These are phyloP conservation scores for Pyrenophora teres DNA, from an alignment of 2,329 filamentous ascomycete species.

Conservation along the genomic window DNA sequence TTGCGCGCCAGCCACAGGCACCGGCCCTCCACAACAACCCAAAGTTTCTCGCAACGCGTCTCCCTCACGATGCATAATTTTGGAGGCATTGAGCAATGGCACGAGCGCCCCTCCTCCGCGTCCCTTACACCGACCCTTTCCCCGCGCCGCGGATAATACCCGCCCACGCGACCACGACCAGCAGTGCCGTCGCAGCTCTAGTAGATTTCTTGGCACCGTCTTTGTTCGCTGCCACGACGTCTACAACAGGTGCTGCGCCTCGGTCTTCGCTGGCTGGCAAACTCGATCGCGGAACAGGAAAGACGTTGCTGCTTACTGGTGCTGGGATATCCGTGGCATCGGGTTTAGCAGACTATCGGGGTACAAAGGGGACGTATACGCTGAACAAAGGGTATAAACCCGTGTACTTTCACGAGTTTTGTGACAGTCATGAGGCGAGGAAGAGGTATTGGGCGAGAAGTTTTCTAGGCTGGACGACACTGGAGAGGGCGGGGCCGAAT, in stretches of 20 bases:
- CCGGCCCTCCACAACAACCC: neutral
- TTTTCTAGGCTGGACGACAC: constrained; percentile 87
- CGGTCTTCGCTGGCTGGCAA: constrained; percentile 2
- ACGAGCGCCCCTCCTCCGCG: constrained; percentile 67
- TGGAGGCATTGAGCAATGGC: constrained; percentile 54
- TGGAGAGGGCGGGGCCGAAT: constrained; percentile 81
- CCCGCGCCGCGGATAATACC: constrained; percentile 77
- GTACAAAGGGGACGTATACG: constrained; percentile 86
- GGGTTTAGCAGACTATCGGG: constrained; percentile 90
- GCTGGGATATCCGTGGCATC: constrained; percentile 93
- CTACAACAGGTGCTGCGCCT: neutral
- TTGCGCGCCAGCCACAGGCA: neutral
- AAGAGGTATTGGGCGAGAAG: constrained; percentile 96
- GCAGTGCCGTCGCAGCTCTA: constrained; percentile 78
- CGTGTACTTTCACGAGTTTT: constrained; percentile 92
- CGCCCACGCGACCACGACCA: constrained; percentile 67
- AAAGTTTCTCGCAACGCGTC: too few species aligned
- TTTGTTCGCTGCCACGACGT: constrained; percentile 20
- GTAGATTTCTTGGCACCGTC: constrained; percentile 70
- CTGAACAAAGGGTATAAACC: constrained; percentile 88
- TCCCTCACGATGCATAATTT: neutral
- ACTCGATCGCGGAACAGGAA: constrained; percentile 43
- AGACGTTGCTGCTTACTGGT: constrained; percentile 73
- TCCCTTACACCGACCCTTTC: constrained; percentile 86
- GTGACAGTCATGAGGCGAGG: constrained; percentile 77